Evolutionary conservation across 164 flowering plant genomes (phyloP), one percentile per base, ranked within the genome.

Genomic region (Piper betle): DNA sequence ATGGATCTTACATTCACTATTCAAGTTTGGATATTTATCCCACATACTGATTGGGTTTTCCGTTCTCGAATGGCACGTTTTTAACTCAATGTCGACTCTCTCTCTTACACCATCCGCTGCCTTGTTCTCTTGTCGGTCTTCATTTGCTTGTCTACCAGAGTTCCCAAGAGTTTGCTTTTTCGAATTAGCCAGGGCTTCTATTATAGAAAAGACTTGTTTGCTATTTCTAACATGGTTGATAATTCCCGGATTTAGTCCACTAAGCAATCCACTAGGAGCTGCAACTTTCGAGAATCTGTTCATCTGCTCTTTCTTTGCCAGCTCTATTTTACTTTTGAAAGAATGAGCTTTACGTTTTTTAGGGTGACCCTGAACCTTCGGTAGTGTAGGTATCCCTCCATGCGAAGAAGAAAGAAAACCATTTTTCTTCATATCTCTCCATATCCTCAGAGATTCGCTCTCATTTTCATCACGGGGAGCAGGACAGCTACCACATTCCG

Each of bases 221-320:
- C 87, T 85, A 62, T 91, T 94, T 66, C 99, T 81, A 33, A 91
- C 97, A 78, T 88, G 93, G 71, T 84, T 88, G 68, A 94, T 91
- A 53, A 94, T 94, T 58, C 97, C 97, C 4, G 96, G 97, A 66
- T 91, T 94, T 69, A 91, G 67, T 40, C 77, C 93, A 61, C 81
- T 80, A 48, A 88, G 90, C 75, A 91, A 72, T 39, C 97, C 97
- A 74, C 91, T 88, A 6, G 99, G 99, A 65, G 95, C 95, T 59
- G 99, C 97, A 58, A 90, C 73, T 74, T 79, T 90, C 5, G 92
- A 72, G 64, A 90, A 88, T 78, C 84, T 81, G 69, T 78, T 87
- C 41, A 81, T 84, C 60, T 87, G 89, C 67, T 91, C 97, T 75
- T 66, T 87, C 83, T 81, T 94, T 4, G 97, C 97, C 70, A 80